A percentile compares a stretch with the other conserved stretches of the same genome.
Conservation (phyloP, 768 basidiomycete genomes). For the Suillus subalutaceus region DNA sequence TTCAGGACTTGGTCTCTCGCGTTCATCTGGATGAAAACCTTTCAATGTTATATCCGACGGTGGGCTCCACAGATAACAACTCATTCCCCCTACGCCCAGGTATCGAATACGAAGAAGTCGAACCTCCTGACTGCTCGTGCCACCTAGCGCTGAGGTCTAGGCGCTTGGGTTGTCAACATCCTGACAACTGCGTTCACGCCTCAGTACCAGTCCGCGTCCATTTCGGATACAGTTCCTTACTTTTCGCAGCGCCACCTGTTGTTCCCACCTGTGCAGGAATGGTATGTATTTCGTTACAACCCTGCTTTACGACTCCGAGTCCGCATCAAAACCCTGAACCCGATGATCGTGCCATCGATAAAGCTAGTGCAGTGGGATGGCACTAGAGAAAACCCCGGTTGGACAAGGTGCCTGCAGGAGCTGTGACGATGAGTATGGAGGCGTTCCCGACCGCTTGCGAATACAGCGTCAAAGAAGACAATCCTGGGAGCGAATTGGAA, state of each 20-base stretch:
- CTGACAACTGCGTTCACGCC: neutral
- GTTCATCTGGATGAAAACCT: neutral
- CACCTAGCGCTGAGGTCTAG: neutral
- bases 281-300: neutral
- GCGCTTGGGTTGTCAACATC: too few relatives aligned
- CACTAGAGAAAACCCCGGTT: neutral
- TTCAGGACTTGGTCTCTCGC: neutral
- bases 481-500: neutral
- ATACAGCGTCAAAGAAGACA: neutral
- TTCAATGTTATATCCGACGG: neutral
- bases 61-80: neutral
- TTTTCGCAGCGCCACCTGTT: neutral
- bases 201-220: neutral
- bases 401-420: neutral
- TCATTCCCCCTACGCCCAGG: neutral
- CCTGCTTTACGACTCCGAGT: neutral
- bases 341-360: neutral
- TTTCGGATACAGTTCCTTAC: neutral
- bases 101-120: neutral
- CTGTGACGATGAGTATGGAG: neutral
- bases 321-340: too few relatives aligned
- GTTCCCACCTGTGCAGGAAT: neutral
- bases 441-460: neutral
- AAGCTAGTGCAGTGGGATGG: neutral
- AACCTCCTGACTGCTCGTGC: neutral